Evolutionary conservation across 129 eudicot species (phyloP), one percentile per base, ranked within the genome.

Genomic region (Chrysanthemum lavandulifolium): DNA sequence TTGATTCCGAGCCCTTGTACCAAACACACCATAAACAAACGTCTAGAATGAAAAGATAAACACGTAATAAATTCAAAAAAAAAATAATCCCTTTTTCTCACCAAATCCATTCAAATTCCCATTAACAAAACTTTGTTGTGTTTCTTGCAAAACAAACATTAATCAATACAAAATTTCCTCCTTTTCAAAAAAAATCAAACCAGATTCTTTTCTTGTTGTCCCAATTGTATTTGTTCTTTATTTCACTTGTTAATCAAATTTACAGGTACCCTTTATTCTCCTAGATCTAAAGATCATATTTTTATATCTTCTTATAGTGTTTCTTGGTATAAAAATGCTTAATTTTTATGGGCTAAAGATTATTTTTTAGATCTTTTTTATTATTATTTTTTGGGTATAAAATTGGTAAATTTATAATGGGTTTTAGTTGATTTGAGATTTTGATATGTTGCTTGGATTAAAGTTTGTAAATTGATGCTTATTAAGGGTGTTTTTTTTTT

Each of bases 241-340:
- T 31, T 54, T 29, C 73, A 55, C 73, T 72, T 72, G 71, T 65
- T 55, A 19, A 72, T 29, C 73, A 57, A 72, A 52, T 65, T 29
- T 10, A 50, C 73, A 78, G 82, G 82, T 78, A 64, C 68, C 77
- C 54, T 56, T 36, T 13, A 25, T 53, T 72, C 19, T 19, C 29
- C 7, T 56, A 72, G 82, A 72, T 78, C 82, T 58, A 21, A 65
- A 47, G 25, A 45, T 7, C 19, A 40, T 54, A 33, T 15, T 43
- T 10, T 18, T 21, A 3, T 58, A 21, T 18, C 27, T 13, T 58
- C 33, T 58, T 58, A 3, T 18, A 58, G 4, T 21, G 12, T 21
- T 13, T 9, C 7, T 58, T 10, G 21, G 10, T 19, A 21, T 21
- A 18, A 58, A 58, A 1, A 9, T 61, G 12, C 14, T 18, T 4